phyloP scores from a whole-genome alignment of 2,329 filamentous ascomycete species.

The Conoideocrella luteorostrata region DNA sequence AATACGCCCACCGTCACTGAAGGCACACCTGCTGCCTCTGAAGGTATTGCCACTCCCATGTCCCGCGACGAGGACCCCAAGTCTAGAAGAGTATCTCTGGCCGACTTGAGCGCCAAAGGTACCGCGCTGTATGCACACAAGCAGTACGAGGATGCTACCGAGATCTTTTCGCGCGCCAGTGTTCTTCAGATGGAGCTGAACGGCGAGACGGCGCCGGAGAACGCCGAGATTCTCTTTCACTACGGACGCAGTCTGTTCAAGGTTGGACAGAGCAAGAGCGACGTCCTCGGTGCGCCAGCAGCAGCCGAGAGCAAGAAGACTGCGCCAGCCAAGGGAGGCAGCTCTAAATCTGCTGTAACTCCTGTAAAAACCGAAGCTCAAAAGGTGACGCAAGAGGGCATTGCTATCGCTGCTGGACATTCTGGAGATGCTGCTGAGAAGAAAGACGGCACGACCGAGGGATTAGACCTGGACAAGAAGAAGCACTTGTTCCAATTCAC shows the following conservation, averaged over 20 bases:
- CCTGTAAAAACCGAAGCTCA: conserved; percentile 32
- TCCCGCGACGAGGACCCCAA: conserved; percentile 38
- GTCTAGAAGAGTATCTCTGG: conserved; percentile 58
- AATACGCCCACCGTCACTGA: conserved; percentile 6
- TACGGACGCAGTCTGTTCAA: conserved; percentile 94
- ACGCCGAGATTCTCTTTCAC: conserved; percentile 88
- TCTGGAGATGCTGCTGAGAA: conserved; percentile 33
- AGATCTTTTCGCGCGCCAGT: conserved; percentile 81
- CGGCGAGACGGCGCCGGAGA: conserved; percentile 83
- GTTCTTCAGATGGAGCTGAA: conserved; percentile 87
- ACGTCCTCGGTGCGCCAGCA: conserved; percentile 82
- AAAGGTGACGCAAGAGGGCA: conserved; percentile 39
- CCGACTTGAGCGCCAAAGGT: conserved; percentile 73
- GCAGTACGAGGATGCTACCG: conserved; percentile 78
- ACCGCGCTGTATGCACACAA: conserved; percentile 83
- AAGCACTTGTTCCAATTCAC: conserved; percentile 87
- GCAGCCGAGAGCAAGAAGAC: conserved; percentile 46
- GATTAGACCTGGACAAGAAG: conserved; percentile 36
- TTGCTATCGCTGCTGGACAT: conserved; percentile 36
- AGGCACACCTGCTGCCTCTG: conserved; percentile 11
- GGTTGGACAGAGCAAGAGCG: conserved; percentile 88
- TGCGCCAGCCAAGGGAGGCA: conserved; percentile 34
- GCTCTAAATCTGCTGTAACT: conserved; percentile 29
- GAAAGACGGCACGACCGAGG: conserved; percentile 30
- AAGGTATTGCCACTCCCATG: conserved; percentile 16